phyloP scores from a whole-genome alignment of 352 stramenopile species.

The Globisporangium mamillatum region DNA sequence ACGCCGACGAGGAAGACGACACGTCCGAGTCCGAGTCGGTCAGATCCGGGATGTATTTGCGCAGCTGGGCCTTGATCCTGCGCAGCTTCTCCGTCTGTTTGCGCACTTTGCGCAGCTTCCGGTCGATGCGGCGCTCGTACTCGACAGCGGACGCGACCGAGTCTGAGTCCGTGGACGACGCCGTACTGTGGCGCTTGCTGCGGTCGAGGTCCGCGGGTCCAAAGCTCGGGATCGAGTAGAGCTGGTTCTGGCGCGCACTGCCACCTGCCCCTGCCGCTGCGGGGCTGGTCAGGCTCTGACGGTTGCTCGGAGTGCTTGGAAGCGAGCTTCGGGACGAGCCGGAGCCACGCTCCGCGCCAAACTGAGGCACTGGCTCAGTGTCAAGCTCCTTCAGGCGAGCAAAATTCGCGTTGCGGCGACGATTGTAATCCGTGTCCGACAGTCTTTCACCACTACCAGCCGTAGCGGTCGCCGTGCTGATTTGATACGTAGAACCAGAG shows the following conservation, averaged over 20 bases:
- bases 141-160: conserved; percentile 27
- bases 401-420: conserved; percentile 9
- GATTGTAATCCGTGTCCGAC: conserved; percentile 4
- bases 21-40: conserved; percentile 37
- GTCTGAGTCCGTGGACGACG: conserved; percentile 12
- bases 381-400: conserved; percentile 15
- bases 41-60: conserved; percentile 50
- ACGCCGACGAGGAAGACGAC: conserved; percentile 18
- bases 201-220: not conserved
- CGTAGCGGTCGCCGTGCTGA: not conserved
- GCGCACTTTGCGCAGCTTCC: conserved; percentile 40
- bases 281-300: not conserved
- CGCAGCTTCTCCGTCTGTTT: conserved; percentile 38
- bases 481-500: not conserved
- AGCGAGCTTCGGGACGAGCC: conserved; percentile 10
- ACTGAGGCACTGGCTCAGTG: not conserved
- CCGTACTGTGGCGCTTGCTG: conserved; percentile 13
- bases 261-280: not conserved
- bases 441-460: not conserved
- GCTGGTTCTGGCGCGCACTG: conserved; percentile 2
- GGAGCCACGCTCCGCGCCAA: not conserved
- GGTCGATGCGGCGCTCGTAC: conserved; percentile 41
- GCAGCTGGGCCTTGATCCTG: conserved; percentile 39
- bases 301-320: conserved; percentile 2
- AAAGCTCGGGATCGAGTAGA: conserved; percentile 17